Base-by-base conservation (phyloP, 257 asterid genomes). In the Mentha longifolia region DNA sequence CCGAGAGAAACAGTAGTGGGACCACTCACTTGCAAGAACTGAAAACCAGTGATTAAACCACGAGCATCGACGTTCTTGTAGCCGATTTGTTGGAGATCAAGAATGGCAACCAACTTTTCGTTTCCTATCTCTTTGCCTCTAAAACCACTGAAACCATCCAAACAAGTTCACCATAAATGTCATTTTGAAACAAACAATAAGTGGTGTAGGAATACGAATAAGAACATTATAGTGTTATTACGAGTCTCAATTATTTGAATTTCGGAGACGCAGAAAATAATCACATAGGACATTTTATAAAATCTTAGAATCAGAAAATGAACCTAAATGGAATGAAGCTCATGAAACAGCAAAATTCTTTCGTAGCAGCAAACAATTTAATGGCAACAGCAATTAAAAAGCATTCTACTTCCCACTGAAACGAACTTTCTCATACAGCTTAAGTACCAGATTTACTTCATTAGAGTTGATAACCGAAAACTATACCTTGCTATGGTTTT, bases 401-500 rank as follows among this genome's bases (percentile, higher is more conserved):
- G 9, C 39, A 35, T 35, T 7, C 39, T 35, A 35, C 39, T 35
- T 35, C 39, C 37, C 39, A 35, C 39, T 35, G 39, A 35, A 35
- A 35, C 3, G 39, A 35, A 35, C 39, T 35, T 35, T 35, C 39
- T 35, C 8, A 57, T 49, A 3, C 19, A 47, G 37, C 8, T 6
- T 58, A 31, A 50, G 20, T 25, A 46, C 39, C 11, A 69, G 1
- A 41, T 42, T 15, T 37, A 51, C 10, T 43, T 46, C 49, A 37
- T 62, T 47, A 28, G 31, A 28, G 31, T 39, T 39, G 10, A 39
- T 46, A 9, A 59, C 51, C 11, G 56, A 65, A 73, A 71, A 62
- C 45, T 56, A 37, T 85, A 91, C 96, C 96, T 88, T 67, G 93
- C 96, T 58, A 92, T 79, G 47, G 87, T 73, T 77, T 89, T 92